Percentiles rank a stretch among this genome's conserved stretches.
Evolutionary conservation across 73 alveolate genomes (phyloP).

Genomic region (Tetrahymena borealis): DNA sequence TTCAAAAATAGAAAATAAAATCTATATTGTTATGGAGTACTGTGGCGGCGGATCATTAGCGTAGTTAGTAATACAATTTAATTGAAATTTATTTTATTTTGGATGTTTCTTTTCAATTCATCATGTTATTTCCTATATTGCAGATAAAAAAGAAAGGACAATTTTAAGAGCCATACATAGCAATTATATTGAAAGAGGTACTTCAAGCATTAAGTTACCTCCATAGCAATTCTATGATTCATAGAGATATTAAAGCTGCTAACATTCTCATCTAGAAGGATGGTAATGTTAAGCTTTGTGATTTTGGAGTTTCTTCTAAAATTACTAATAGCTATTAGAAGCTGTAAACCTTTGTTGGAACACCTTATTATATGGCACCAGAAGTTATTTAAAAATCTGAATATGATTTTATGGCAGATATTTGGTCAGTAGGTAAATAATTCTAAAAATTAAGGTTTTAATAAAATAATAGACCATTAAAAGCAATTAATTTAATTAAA

Average conservation of each 20-base stretch:
- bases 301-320: constrained; percentile 78
- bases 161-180: constrained; percentile 71
- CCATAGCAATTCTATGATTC: constrained; percentile 18
- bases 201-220: constrained; percentile 15
- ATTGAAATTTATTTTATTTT: too few relatives aligned
- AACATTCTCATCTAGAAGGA: constrained; percentile 29
- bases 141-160: constrained; percentile 52
- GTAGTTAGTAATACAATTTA: constrained; percentile 58
- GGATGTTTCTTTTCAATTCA: background rate
- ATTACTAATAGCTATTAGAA: constrained; percentile 58
- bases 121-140: background rate
- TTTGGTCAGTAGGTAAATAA: constrained; percentile 58
- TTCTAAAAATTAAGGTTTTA: background rate
- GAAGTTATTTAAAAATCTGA: constrained; percentile 66
- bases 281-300: constrained; percentile 64
- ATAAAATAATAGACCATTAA: too few relatives aligned
- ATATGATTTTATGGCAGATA: constrained; percentile 80
- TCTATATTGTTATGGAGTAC: constrained; percentile 84
- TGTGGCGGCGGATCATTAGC: constrained; percentile 86
- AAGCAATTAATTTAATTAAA: too few relatives aligned
- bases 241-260: constrained; percentile 38
- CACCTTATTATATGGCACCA: constrained; percentile 93
- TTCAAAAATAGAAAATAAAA: constrained; percentile 66
- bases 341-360: constrained; percentile 73
- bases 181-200: constrained; percentile 56